Evolutionary conservation across 192 early-diverging fungal species (phyloP).

Genomic region (Coemansia umbellata): DNA sequence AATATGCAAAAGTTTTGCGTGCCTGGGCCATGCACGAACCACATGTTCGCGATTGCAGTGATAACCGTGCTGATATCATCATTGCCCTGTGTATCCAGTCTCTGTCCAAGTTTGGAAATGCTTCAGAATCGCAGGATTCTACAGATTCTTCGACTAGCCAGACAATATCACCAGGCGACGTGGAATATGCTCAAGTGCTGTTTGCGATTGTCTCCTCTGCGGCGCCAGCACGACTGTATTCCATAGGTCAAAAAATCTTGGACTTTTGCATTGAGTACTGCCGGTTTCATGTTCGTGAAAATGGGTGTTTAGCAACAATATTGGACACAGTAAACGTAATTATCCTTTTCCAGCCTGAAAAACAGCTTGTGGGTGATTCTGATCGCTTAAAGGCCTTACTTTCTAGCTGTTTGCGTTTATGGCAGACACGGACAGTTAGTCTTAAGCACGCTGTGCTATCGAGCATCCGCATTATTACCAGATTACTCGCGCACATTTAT

Average conservation of each 20-base stretch:
- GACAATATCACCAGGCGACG: slow-evolving; percentile 18
- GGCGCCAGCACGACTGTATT: slow-evolving; percentile 14
- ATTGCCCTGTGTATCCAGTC: slow-evolving; percentile 26
- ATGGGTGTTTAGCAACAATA: slow-evolving; percentile 14
- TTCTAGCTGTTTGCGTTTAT: slow-evolving; percentile 26
- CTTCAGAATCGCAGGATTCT: slow-evolving; percentile 33
- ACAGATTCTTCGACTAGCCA: slow-evolving; percentile 11
- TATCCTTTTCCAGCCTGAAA: slow-evolving; percentile 18
- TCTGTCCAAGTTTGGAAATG: slow-evolving; percentile 12
- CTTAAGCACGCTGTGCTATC: slow-evolving; percentile 24
- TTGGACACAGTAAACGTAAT: slow-evolving; percentile 28
- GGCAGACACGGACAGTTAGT: slow-evolving; percentile 30
- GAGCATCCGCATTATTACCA: slow-evolving; percentile 27
- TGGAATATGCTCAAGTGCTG: slow-evolving; percentile 21
- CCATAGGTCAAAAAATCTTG: slow-evolving; percentile 14
- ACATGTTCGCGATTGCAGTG: slow-evolving; percentile 38
- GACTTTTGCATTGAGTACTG: slow-evolving; percentile 43
- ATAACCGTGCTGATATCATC: slow-evolving; percentile 13
- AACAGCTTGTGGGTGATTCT: slow-evolving; percentile 1
- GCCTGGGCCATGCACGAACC: slow-evolving; percentile 41
- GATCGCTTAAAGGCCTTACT: slow-evolving; percentile 17
- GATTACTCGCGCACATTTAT: slow-evolving; percentile 12
- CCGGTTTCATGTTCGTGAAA: slow-evolving; percentile 27
- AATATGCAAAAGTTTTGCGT: slow-evolving; percentile 38
- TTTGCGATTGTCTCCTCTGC: slow-evolving; percentile 25